phyloP scores from a whole-genome alignment of 192 early-diverging fungal genomes.

The Backusella luteola region DNA sequence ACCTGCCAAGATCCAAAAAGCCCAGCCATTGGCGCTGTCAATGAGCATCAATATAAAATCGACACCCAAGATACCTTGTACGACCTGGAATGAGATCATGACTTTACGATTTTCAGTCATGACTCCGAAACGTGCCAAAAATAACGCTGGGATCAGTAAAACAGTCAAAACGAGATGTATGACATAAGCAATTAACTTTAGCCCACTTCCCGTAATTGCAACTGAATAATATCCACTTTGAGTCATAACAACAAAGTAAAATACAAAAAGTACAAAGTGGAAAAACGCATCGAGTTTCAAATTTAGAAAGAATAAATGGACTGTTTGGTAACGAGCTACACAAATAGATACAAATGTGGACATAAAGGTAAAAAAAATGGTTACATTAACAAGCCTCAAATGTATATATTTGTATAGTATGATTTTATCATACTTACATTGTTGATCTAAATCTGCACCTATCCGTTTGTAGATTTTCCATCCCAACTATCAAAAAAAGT shows the following conservation, averaged over 20 bases:
- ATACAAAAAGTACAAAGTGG: slow-evolving; percentile 15
- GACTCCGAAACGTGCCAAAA: slow-evolving; percentile 17
- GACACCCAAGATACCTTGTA: not conserved
- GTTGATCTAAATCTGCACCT: slow-evolving; percentile 16
- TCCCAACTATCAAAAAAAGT: not conserved
- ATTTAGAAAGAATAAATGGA: slow-evolving; percentile 18
- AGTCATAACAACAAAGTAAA: slow-evolving; percentile 19
- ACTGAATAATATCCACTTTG: slow-evolving; percentile 14
- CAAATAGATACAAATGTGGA: not conserved
- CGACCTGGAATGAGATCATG: slow-evolving; percentile 11
- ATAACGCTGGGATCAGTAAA: slow-evolving; percentile 14
- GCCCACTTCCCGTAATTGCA: not conserved
- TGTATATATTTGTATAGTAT: not conserved
- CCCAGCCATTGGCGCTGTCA: slow-evolving; percentile 16
- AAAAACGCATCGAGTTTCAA: slow-evolving; percentile 27
- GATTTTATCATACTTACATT: slow-evolving; percentile 9
- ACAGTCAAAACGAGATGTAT: slow-evolving; percentile 22
- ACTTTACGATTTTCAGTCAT: slow-evolving; percentile 11
- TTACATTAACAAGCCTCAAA: not conserved
- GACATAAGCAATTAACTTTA: slow-evolving; percentile 10
- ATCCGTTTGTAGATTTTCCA: slow-evolving; percentile 24
- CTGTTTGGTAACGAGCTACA: slow-evolving; percentile 16
- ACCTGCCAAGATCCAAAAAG: slow-evolving; percentile 25
- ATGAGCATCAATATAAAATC: slow-evolving; percentile 16
- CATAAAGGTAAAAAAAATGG: not conserved